phyloP scores from a whole-genome alignment of 257 asterid genomes.

The Salvia splendens region DNA sequence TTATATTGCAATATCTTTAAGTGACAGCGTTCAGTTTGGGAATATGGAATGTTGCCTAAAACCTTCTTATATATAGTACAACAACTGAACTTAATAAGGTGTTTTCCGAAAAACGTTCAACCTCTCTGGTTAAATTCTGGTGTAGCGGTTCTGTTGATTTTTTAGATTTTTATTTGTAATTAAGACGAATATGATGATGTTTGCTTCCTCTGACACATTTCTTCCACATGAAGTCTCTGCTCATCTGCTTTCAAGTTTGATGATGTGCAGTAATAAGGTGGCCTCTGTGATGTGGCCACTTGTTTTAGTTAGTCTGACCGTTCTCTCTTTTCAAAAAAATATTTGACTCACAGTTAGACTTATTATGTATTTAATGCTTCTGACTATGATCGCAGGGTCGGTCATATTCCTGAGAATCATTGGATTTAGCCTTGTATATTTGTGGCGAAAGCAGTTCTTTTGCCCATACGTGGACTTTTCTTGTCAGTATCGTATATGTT shows the following conservation, averaged over 20 bases:
- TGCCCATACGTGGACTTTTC: constrained; percentile 44
- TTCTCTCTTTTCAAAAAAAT: constrained; percentile 26
- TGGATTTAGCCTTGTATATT: constrained; percentile 55
- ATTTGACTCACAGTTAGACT: constrained; percentile 21
- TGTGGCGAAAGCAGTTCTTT: constrained; percentile 61
- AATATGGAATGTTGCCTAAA: background rate
- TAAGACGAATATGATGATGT: constrained; percentile 12
- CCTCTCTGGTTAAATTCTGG: constrained; percentile 10
- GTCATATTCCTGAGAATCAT: constrained; percentile 63
- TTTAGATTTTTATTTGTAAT: background rate
- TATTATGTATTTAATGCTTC: constrained; percentile 41
- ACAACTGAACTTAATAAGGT: background rate
- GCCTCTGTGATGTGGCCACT: constrained; percentile 20
- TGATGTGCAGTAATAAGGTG: constrained; percentile 11
- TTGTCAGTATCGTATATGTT: constrained; percentile 36
- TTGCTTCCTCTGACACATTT: constrained; percentile 1
- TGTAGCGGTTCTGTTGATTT: constrained; percentile 2
- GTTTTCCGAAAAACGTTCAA: background rate
- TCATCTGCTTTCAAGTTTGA: constrained; percentile 11
- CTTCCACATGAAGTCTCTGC: background rate
- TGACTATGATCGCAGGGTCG: constrained; percentile 76
- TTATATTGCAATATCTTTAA: background rate
- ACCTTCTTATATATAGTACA: background rate
- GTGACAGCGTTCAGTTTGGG: background rate
- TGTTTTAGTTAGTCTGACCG: constrained; percentile 21